These are phyloP conservation scores for Caulochytrium protostelioides DNA, from an alignment of 371 early-diverging fungal genomes.

Conservation along the genomic window DNA sequence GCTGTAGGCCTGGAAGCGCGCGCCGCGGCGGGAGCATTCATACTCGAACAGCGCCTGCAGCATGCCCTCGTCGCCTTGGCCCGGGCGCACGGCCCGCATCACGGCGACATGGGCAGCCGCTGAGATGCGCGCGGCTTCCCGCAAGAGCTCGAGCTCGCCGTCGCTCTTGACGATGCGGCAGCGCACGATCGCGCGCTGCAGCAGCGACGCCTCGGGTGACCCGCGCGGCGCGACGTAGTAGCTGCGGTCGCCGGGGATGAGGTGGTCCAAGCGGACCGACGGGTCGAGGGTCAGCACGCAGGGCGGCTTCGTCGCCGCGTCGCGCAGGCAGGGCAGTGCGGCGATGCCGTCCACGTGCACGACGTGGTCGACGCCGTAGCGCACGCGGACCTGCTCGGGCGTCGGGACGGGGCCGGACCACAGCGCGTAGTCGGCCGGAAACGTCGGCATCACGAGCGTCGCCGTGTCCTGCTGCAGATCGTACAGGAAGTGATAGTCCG, in stretches of 20 bases:
- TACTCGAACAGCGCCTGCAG: slow-evolving; percentile 55
- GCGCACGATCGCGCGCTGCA: too few relatives aligned
- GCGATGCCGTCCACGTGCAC: too few relatives aligned
- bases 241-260: too few relatives aligned
- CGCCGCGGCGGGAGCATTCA: slow-evolving; percentile 37
- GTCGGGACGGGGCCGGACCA: slow-evolving; percentile 44
- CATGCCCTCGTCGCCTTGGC: slow-evolving; percentile 39
- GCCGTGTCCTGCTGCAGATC: slow-evolving; percentile 39
- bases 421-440: slow-evolving; percentile 48
- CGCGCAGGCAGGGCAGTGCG: too few relatives aligned
- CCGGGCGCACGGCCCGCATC: slow-evolving; percentile 31
- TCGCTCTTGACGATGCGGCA: slow-evolving; percentile 56
- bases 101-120: slow-evolving; percentile 58
- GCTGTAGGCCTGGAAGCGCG: slow-evolving; percentile 72
- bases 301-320: too few relatives aligned
- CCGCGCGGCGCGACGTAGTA: too few relatives aligned
- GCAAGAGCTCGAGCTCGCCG: slow-evolving; percentile 52
- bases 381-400: slow-evolving; percentile 12
- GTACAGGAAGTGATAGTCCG: slow-evolving; percentile 46
- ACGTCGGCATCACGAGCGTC: slow-evolving; percentile 40
- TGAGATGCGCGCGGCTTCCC: slow-evolving; percentile 49
- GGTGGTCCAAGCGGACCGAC: too few relatives aligned
- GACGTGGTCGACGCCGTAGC: slow-evolving; percentile 43
- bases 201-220: too few relatives aligned
- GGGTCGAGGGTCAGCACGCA: too few relatives aligned